Conservation (phyloP, 371 early-diverging fungal species). For the Mucor irregularis region DNA sequence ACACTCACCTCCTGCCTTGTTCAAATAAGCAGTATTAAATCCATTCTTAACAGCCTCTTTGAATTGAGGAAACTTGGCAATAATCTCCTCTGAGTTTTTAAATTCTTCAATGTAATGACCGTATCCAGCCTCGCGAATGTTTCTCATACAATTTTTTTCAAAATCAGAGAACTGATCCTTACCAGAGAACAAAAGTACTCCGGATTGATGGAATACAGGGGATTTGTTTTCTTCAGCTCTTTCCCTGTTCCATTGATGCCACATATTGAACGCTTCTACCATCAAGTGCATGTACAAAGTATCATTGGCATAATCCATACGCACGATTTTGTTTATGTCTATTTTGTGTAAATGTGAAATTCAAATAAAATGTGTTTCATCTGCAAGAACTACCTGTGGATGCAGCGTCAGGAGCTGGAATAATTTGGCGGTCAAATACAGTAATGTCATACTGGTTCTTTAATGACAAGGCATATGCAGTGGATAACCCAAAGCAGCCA, state of each 20-base stretch:
- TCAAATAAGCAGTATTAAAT: conserved; percentile 36
- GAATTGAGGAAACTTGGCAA: conserved; percentile 34
- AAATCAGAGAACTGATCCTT: conserved; percentile 34
- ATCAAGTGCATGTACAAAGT: conserved; percentile 44
- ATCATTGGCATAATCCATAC: conserved; percentile 52
- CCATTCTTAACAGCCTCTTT: conserved; percentile 32
- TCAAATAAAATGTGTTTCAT: too few species aligned
- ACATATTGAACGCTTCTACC: conserved; percentile 41
- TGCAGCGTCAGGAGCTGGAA: conserved; percentile 50
- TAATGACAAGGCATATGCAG: conserved; percentile 44
- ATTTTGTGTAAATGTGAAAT: neutral
- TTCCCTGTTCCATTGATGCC: conserved; percentile 58
- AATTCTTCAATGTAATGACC: conserved; percentile 37
- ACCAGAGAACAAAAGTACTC: conserved; percentile 36
- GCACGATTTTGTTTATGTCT: conserved; percentile 57
- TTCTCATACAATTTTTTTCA: conserved; percentile 30
- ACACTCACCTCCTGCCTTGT: conserved; percentile 35
- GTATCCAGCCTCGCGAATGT: conserved; percentile 39
- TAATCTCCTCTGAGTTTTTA: conserved; percentile 25
- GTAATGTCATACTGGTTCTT: conserved; percentile 37
- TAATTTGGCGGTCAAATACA: conserved; percentile 43
- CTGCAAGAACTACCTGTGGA: conserved; percentile 43
- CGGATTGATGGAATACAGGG: conserved; percentile 43
- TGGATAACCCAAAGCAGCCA: conserved; percentile 55
- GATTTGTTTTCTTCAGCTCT: conserved; percentile 20